Conservation (phyloP, 164 flowering plant genomes). For the Stephania japonica region DNA sequence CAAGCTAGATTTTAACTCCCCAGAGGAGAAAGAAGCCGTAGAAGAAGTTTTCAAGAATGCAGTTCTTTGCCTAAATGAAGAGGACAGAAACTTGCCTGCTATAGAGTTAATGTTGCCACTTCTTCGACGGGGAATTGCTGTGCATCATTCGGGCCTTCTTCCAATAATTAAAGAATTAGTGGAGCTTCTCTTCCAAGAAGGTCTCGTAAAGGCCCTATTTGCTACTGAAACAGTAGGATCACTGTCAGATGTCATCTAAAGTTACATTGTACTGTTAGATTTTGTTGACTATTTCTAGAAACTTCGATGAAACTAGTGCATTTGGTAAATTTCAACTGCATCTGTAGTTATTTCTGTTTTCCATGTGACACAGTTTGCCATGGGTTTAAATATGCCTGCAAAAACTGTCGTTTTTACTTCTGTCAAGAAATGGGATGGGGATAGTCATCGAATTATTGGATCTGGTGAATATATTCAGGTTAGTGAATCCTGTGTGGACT, state of each 20-base stretch:
- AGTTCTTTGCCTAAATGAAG: slow-evolving; percentile 79
- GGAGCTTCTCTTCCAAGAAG: slow-evolving; percentile 98
- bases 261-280: neutral
- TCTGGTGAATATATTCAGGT: slow-evolving; percentile 99
- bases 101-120: slow-evolving; percentile 92
- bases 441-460: slow-evolving; percentile 87
- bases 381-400: slow-evolving; percentile 99
- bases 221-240: slow-evolving; percentile 94
- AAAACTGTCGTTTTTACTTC: slow-evolving; percentile 96
- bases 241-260: neutral
- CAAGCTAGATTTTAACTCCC: slow-evolving; percentile 85
- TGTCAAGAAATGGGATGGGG: slow-evolving; percentile 97
- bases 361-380: slow-evolving; percentile 65
- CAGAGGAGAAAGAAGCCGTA: slow-evolving; percentile 85
- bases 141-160: slow-evolving; percentile 98
- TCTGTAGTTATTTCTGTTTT: slow-evolving; percentile 2
- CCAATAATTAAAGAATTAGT: slow-evolving; percentile 95
- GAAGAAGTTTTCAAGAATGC: slow-evolving; percentile 78
- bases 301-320: neutral
- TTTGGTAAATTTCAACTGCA: neutral
- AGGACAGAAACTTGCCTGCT: slow-evolving; percentile 89
- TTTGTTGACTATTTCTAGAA: neutral
- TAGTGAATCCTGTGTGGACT: slow-evolving; percentile 21
- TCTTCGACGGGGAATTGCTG: slow-evolving; percentile 96
- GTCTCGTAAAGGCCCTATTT: slow-evolving; percentile 95